phyloP scores from a whole-genome alignment of 345 rosid genomes.

The Ceriops zippeliana region DNA sequence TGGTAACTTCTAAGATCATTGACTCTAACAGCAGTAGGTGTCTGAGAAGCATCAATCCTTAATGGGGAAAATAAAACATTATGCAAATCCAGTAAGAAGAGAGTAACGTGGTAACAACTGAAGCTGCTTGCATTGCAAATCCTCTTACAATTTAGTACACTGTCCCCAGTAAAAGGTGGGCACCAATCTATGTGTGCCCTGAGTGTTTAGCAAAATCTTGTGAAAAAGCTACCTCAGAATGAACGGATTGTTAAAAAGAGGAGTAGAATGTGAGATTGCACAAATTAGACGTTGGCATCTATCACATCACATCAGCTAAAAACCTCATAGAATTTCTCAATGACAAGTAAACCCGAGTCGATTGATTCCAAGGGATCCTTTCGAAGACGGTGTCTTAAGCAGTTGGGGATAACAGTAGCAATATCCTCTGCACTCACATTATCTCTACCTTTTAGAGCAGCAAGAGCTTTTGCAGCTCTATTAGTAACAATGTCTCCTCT shows the following conservation, averaged over 20 bases:
- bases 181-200: background rate
- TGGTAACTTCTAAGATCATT: too few species aligned
- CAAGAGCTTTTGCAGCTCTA: slow-evolving; percentile 94
- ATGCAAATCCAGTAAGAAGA: background rate
- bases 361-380: slow-evolving; percentile 97
- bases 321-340: slow-evolving; percentile 87
- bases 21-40: background rate
- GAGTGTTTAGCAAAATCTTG: background rate
- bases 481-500: slow-evolving; percentile 96
- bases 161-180: background rate
- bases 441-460: slow-evolving; percentile 82
- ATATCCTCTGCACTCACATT: slow-evolving; percentile 76
- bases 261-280: background rate
- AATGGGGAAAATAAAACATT: background rate
- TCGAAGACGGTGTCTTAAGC: slow-evolving; percentile 93
- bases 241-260: background rate
- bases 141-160: slow-evolving; percentile 9
- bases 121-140: background rate
- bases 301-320: slow-evolving; percentile 44
- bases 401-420: slow-evolving; percentile 95
- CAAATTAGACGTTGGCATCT: slow-evolving; percentile 10
- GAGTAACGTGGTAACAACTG: background rate
- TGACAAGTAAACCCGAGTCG: slow-evolving; percentile 82
- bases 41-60: background rate
- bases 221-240: slow-evolving; percentile 3